These are phyloP conservation scores for Globisporangium mamillatum DNA, from an alignment of 352 stramenopile genomes.

Conservation along the genomic window DNA sequence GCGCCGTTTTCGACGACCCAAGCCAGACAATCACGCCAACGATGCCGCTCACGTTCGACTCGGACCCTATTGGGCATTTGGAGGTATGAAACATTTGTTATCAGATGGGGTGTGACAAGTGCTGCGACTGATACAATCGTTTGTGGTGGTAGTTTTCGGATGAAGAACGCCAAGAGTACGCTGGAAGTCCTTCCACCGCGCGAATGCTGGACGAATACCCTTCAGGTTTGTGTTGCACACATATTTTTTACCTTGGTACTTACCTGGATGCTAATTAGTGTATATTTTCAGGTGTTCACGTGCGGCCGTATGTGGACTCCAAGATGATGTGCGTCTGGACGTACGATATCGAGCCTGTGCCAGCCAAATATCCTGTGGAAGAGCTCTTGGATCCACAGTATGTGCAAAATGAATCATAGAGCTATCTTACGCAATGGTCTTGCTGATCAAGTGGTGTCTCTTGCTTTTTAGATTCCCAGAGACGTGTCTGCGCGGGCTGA, in stretches of 20 bases:
- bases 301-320: constrained; percentile 51
- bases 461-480: constrained; percentile 49
- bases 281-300: constrained; percentile 48
- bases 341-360: constrained; percentile 66
- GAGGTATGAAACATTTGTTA: constrained; percentile 28
- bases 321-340: constrained; percentile 81
- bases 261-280: background rate
- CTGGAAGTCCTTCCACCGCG: constrained; percentile 29
- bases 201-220: constrained; percentile 62
- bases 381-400: constrained; percentile 57
- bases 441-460: background rate
- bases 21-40: constrained; percentile 44
- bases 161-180: constrained; percentile 41
- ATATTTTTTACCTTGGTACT: background rate
- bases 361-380: constrained; percentile 61
- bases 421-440: background rate
- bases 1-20: constrained; percentile 64
- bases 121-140: background rate
- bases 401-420: background rate
- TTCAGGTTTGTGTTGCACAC: constrained; percentile 19
- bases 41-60: constrained; percentile 73
- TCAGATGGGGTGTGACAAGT: background rate
- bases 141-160: constrained; percentile 39
- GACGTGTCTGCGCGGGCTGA: constrained; percentile 58
- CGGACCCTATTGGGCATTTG: constrained; percentile 60